Evolutionary conservation across 352 stramenopile species (phyloP).

Genomic region (Pythium volutum): DNA sequence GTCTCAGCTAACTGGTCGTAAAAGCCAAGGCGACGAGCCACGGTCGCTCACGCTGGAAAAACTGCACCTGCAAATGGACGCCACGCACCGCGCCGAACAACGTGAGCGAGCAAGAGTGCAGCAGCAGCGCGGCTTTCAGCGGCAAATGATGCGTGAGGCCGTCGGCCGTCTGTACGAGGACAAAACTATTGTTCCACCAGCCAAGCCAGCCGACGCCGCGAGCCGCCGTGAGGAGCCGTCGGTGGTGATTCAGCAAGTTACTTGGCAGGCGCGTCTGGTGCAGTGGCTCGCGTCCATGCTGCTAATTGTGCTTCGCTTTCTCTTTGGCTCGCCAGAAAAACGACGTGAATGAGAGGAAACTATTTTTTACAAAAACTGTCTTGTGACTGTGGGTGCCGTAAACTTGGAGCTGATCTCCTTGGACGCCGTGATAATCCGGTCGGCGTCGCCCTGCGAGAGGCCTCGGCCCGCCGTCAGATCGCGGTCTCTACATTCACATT

Average conservation of each 20-base stretch:
- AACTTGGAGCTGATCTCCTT: constrained; percentile 87
- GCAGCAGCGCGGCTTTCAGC: constrained; percentile 42
- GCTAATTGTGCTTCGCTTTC: constrained; percentile 8
- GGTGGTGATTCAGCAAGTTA: not conserved
- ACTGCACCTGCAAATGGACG: constrained; percentile 44
- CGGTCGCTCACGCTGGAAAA: constrained; percentile 11
- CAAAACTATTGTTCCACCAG: constrained; percentile 33
- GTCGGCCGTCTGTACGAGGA: constrained; percentile 71
- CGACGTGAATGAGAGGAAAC: constrained; percentile 2
- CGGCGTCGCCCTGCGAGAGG: constrained; percentile 68
- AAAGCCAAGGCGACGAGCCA: not conserved
- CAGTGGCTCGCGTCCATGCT: constrained; percentile 15
- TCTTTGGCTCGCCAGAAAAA: constrained; percentile 17
- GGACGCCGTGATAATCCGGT: constrained; percentile 70
- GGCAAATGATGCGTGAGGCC: constrained; percentile 75
- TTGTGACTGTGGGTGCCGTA: constrained; percentile 72
- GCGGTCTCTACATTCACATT: constrained; percentile 42
- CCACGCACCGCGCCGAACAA: constrained; percentile 49
- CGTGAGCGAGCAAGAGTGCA: constrained; percentile 36
- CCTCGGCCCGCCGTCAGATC: constrained; percentile 55
- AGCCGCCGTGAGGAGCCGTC: constrained; percentile 1
- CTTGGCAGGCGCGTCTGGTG: constrained; percentile 4
- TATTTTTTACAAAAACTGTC: constrained; percentile 71
- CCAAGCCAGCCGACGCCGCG: not conserved
- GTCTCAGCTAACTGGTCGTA: too few relatives aligned